Evolutionary conservation across 345 rosid species (phyloP).

Genomic region (Rubroshorea leprosula): DNA sequence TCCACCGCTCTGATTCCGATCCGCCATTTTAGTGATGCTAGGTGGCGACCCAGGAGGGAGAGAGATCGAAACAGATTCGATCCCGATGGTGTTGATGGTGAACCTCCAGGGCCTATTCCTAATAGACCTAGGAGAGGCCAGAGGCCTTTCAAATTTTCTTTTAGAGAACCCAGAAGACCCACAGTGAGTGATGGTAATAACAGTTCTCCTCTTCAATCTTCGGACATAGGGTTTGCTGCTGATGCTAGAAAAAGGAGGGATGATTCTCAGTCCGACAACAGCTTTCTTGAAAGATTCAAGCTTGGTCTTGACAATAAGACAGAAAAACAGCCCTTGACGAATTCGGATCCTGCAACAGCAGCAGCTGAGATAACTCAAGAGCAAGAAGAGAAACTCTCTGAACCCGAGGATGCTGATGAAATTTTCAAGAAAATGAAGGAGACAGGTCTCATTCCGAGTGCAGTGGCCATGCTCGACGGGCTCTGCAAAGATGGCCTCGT

Average conservation of each 20-base stretch:
- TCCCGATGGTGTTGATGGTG: background rate
- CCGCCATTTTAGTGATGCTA: background rate
- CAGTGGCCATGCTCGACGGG: constrained; percentile 95
- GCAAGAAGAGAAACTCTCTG: constrained; percentile 21
- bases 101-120: background rate
- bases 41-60: background rate
- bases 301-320: constrained; percentile 34
- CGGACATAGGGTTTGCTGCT: background rate
- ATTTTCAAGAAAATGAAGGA: constrained; percentile 86
- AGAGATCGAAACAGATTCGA: too few relatives aligned
- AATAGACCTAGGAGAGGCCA: background rate
- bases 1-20: background rate
- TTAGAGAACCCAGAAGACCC: background rate
- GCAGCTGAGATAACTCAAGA: constrained; percentile 7
- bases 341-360: constrained; percentile 12
- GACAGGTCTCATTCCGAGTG: constrained; percentile 84
- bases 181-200: background rate
- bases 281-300: constrained; percentile 63
- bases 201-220: constrained; percentile 10
- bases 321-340: constrained; percentile 15
- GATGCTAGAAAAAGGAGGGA: constrained; percentile 18
- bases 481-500: constrained; percentile 90
- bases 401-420: constrained; percentile 44
- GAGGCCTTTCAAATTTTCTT: background rate
- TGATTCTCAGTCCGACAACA: constrained; percentile 38